phyloP scores from a whole-genome alignment of 202 grass and related monocot species.

The Eragrostis tef region DNA sequence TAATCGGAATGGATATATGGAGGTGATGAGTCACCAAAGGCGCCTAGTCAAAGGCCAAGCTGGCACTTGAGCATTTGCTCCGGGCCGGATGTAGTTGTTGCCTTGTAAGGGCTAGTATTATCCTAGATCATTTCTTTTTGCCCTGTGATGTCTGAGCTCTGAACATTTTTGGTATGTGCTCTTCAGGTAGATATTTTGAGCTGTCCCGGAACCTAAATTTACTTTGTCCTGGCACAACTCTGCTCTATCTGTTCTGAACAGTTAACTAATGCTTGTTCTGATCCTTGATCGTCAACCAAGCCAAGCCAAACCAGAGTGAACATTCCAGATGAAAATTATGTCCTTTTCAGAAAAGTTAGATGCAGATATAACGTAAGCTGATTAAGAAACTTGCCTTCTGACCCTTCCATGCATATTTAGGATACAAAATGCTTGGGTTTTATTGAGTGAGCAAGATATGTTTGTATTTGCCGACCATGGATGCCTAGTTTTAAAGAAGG shows the following conservation, averaged over 20 bases:
- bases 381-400: conserved; percentile 31
- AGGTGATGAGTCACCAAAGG: conserved; percentile 8
- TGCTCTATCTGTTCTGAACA: background rate
- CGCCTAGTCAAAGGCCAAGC: background rate
- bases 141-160: conserved; percentile 19
- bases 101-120: background rate
- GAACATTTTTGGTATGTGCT: background rate
- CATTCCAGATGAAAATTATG: background rate
- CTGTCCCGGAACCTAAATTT: background rate
- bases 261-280: background rate
- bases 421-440: background rate
- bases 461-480: conserved; percentile 48
- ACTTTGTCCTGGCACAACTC: conserved; percentile 5
- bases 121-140: background rate
- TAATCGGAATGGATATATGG: background rate
- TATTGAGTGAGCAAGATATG: conserved; percentile 39
- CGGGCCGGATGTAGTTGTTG: background rate
- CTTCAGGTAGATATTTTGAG: conserved; percentile 12
- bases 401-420: conserved; percentile 12
- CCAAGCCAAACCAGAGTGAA: conserved; percentile 19
- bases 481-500: conserved; percentile 16
- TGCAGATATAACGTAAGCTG: conserved; percentile 34
- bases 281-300: conserved; percentile 27
- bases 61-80: background rate
- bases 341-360: conserved; percentile 16